These are phyloP conservation scores for Astragalus membranaceus DNA, from an alignment of 306 rosid genomes.

Conservation along the genomic window DNA sequence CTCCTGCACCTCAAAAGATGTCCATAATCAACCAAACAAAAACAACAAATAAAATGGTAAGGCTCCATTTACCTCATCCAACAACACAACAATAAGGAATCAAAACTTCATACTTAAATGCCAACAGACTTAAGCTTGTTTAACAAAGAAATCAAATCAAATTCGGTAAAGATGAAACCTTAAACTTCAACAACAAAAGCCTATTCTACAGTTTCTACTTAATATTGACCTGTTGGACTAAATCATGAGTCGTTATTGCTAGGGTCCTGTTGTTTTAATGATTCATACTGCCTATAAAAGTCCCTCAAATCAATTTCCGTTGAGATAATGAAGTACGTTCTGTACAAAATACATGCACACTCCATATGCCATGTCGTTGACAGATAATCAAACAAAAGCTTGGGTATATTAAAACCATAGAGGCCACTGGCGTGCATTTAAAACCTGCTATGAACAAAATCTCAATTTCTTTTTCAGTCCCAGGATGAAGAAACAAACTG, in stretches of 20 bases:
- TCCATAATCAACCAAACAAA: slow-evolving; percentile 14
- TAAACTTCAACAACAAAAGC: not conserved
- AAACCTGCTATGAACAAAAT: not conserved
- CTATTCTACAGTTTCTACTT: not conserved
- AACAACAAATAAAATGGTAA: not conserved
- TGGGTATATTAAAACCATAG: not conserved
- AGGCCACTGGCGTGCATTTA: not conserved
- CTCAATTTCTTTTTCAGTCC: not conserved
- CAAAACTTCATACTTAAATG: not conserved
- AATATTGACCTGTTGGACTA: not conserved
- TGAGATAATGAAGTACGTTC: not conserved
- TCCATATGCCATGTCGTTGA: not conserved
- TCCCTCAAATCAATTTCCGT: not conserved
- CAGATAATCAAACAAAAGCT: not conserved
- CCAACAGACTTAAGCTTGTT: not conserved
- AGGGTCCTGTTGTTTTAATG: not conserved
- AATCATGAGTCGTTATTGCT: not conserved
- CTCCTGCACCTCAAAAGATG: slow-evolving; percentile 42
- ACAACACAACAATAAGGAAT: not conserved
- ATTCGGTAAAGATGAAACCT: not conserved
- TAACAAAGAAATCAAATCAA: not conserved
- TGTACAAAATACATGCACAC: not conserved
- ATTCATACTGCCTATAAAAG: not conserved
- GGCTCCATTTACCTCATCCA: not conserved
- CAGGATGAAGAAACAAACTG: not conserved